phyloP scores from a whole-genome alignment of 306 rosid species.

The Cucurbita maxima region DNA sequence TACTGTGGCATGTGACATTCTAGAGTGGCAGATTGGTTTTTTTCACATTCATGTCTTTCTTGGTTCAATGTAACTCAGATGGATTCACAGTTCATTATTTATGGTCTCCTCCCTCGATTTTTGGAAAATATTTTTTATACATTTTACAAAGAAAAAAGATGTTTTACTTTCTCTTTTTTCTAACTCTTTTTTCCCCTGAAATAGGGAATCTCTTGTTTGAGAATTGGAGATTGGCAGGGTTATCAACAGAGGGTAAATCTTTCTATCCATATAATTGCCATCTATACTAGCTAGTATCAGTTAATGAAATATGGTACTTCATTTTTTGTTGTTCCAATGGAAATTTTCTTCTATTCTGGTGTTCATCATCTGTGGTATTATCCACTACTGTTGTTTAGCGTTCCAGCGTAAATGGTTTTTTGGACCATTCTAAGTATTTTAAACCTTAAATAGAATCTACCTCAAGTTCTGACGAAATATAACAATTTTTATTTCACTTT shows the following conservation, averaged over 20 bases:
- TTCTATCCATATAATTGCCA: neutral
- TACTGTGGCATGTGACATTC: neutral
- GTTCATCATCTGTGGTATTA: neutral
- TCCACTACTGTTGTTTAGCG: neutral
- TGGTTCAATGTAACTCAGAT: neutral
- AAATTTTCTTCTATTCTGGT: neutral
- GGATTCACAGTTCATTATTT: neutral
- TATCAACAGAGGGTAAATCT: constrained; percentile 48
- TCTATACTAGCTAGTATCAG: neutral
- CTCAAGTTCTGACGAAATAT: neutral
- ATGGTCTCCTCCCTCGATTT: no score
- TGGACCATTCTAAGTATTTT: neutral
- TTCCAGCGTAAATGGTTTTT: neutral
- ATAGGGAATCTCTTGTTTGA: constrained; percentile 63
- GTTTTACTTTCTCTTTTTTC: neutral
- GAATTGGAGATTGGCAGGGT: constrained; percentile 58
- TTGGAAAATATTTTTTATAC: no score
- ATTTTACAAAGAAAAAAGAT: no score
- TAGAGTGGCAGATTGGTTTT: neutral
- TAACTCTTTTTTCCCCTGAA: neutral
- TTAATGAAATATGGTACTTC: neutral
- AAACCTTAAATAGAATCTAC: neutral
- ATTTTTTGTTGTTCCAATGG: neutral
- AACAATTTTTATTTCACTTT: neutral
- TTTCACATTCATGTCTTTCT: neutral